Percentiles rank a stretch among this genome's conserved stretches.
These are phyloP conservation scores for Pseudogymnoascus sp. DNA, from an alignment of 2,329 filamentous ascomycete genomes.

Conservation along the genomic window DNA sequence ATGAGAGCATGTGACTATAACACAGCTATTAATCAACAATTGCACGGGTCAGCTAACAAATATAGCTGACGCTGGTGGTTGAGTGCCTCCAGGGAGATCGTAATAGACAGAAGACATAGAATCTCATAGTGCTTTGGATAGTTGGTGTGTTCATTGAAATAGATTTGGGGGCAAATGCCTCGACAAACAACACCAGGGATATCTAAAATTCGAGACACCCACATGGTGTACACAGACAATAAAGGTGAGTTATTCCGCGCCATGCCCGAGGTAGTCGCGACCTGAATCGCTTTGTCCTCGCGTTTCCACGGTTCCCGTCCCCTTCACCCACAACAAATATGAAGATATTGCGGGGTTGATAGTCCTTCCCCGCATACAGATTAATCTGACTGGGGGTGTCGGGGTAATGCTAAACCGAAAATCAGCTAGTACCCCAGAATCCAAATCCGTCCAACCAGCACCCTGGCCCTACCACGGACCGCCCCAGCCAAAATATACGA, in stretches of 20 bases:
- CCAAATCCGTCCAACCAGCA: neutral
- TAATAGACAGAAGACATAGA: neutral
- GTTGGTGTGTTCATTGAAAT: neutral
- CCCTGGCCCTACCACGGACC: neutral
- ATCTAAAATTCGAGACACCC: neutral
- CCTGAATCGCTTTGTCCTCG: neutral
- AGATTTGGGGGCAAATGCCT: neutral
- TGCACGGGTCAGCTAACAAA: neutral
- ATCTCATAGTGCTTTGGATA: neutral
- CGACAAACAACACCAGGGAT: neutral
- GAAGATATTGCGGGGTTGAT: neutral
- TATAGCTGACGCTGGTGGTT: neutral
- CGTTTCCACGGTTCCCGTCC: neutral
- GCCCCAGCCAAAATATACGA: neutral
- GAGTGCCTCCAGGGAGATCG: neutral
- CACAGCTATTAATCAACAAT: neutral
- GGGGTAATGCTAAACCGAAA: constrained; percentile 2
- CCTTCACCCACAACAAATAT: neutral
- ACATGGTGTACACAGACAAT: neutral
- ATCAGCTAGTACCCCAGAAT: neutral
- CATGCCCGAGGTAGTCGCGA: neutral
- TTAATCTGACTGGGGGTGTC: neutral
- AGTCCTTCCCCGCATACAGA: neutral
- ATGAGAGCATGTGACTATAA: neutral
- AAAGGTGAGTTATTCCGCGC: neutral